Percentiles rank a stretch among this genome's conserved stretches.
These are phyloP conservation scores for Coemansia sp. DNA, from an alignment of 192 early-diverging fungal species.

Conservation along the genomic window DNA sequence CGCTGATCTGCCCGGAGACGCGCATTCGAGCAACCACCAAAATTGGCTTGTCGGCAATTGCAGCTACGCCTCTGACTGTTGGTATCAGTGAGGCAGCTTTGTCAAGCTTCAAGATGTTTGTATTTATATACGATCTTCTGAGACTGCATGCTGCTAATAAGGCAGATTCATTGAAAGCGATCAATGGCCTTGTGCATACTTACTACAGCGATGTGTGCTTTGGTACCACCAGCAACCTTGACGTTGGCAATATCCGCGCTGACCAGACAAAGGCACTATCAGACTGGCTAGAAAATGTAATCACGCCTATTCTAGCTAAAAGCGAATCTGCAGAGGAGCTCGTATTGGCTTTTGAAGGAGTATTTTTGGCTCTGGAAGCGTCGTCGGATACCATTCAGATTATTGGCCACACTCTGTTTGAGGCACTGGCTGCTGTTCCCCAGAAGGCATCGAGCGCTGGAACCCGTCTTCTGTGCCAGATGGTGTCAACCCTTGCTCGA, in stretches of 20 bases:
- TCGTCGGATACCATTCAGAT: slow-evolving; percentile 30
- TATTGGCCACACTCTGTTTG: slow-evolving; percentile 18
- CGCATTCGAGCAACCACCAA: slow-evolving; percentile 27
- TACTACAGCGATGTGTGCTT: slow-evolving; percentile 42
- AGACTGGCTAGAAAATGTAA: slow-evolving; percentile 22
- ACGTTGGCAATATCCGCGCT: slow-evolving; percentile 21
- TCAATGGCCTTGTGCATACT: slow-evolving; percentile 21
- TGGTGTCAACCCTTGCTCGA: slow-evolving; percentile 28
- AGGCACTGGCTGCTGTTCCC: slow-evolving; percentile 21
- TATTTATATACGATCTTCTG: slow-evolving; percentile 22
- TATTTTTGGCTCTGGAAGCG: slow-evolving; percentile 34
- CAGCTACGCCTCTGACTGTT: slow-evolving; percentile 30
- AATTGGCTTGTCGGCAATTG: slow-evolving; percentile 31
- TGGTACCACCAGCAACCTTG: slow-evolving; percentile 28
- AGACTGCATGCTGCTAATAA: slow-evolving; percentile 2
- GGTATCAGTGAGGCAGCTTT: slow-evolving; percentile 16
- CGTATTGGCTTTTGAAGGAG: slow-evolving; percentile 19
- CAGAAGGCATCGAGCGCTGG: background rate
- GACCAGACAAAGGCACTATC: slow-evolving; percentile 18
- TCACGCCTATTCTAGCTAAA: slow-evolving; percentile 19
- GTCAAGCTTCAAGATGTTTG: slow-evolving; percentile 38
- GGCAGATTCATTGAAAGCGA: slow-evolving; percentile 20
- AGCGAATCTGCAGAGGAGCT: slow-evolving; percentile 5
- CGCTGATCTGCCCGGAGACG: slow-evolving; percentile 39
- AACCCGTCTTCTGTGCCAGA: slow-evolving; percentile 13